These are phyloP conservation scores for Rhizopogon salebrosus DNA, from an alignment of 768 basidiomycete species.

Conservation along the genomic window DNA sequence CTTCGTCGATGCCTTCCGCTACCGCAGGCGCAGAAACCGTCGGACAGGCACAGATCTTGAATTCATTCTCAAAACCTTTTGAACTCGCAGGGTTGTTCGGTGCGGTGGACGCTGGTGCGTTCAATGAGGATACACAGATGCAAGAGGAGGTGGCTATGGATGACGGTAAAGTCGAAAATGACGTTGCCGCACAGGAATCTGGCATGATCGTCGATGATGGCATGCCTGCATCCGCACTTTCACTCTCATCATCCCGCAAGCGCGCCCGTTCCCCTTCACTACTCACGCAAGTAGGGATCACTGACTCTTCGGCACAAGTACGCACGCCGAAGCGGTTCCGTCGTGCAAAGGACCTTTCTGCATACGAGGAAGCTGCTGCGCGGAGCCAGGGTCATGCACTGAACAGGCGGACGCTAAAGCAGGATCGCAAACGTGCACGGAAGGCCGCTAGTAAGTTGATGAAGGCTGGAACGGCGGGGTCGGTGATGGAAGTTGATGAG, in stretches of 20 bases:
- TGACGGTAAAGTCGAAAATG: slow-evolving; percentile 35
- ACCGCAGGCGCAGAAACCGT: slow-evolving; percentile 76
- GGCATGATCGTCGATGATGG: slow-evolving; percentile 37
- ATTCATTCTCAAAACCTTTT: slow-evolving; percentile 71
- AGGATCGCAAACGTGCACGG: slow-evolving; percentile 57
- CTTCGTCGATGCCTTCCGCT: slow-evolving; percentile 61
- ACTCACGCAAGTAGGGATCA: slow-evolving; percentile 31
- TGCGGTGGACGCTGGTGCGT: slow-evolving; percentile 77
- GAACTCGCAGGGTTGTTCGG: slow-evolving; percentile 77
- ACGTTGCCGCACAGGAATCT: slow-evolving; percentile 29
- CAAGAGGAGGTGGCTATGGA: slow-evolving; percentile 40
- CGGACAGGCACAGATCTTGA: slow-evolving; percentile 76
- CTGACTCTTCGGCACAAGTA: slow-evolving; percentile 28
- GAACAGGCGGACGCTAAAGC: slow-evolving; percentile 54
- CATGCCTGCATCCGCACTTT: slow-evolving; percentile 26
- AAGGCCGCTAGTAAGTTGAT: slow-evolving; percentile 38
- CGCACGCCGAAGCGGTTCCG: slow-evolving; percentile 56
- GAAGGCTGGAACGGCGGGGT: slow-evolving; percentile 1
- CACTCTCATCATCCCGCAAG: slow-evolving; percentile 12
- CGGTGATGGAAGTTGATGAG: slow-evolving; percentile 29
- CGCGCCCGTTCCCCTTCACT: slow-evolving; percentile 21
- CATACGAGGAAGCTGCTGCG: slow-evolving; percentile 47
- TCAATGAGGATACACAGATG: slow-evolving; percentile 37
- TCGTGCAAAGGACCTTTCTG: slow-evolving; percentile 47
- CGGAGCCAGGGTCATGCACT: slow-evolving; percentile 48